phyloP scores from a whole-genome alignment of 768 basidiomycete species.

The Mrakia blollopis region DNA sequence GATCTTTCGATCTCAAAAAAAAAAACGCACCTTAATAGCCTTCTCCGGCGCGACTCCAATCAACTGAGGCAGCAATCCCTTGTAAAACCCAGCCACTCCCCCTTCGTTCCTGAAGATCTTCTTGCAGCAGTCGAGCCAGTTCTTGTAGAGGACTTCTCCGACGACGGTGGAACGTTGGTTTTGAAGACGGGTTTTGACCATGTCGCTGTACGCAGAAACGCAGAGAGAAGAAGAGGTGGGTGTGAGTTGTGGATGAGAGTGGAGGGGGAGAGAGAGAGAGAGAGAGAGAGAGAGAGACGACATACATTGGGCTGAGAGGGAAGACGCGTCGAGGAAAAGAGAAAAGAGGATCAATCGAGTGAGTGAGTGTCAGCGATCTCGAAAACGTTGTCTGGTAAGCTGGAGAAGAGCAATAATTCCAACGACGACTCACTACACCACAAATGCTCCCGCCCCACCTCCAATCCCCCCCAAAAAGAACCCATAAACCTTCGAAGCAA shows the following conservation, averaged over 20 bases:
- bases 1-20: too few species aligned
- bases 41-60: slow-evolving; percentile 94
- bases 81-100: slow-evolving; percentile 74
- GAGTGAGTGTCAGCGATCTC: slow-evolving; percentile 15
- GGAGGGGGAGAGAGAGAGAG: not conserved
- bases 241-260: too few species aligned
- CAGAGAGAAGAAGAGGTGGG: too few species aligned
- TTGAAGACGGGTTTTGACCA: slow-evolving; percentile 66
- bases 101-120: slow-evolving; percentile 96
- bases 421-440: slow-evolving; percentile 27
- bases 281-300: too few species aligned
- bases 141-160: slow-evolving; percentile 93
- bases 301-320: slow-evolving; percentile 23
- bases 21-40: slow-evolving; percentile 48
- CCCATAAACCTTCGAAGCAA: slow-evolving; percentile 72
- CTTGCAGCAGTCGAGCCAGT: slow-evolving; percentile 85
- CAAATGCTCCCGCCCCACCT: slow-evolving; percentile 71
- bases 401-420: not conserved
- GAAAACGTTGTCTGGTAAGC: too few species aligned
- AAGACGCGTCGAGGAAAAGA: slow-evolving; percentile 51
- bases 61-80: slow-evolving; percentile 89
- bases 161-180: slow-evolving; percentile 93
- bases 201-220: not conserved
- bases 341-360: not conserved
- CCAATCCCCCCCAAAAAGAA: slow-evolving; percentile 83